phyloP scores from a whole-genome alignment of 2,329 filamentous ascomycete species.

The Beauveria sp. region DNA sequence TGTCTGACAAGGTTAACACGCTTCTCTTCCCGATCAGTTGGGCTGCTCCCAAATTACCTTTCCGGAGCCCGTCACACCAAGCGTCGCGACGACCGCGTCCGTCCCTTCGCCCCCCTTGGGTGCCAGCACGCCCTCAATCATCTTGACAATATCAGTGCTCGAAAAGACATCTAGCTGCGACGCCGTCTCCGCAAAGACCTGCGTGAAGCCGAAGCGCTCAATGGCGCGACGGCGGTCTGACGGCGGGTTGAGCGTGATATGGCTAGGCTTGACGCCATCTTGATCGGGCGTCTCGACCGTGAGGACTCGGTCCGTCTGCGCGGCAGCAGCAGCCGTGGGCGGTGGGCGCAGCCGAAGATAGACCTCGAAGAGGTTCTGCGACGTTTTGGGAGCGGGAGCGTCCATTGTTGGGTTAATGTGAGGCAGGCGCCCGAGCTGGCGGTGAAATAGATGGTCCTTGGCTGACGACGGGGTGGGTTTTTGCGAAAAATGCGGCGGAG shows the following conservation, averaged over 20 bases:
- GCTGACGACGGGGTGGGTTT: too few species aligned
- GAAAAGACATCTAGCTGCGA: conserved; percentile 82
- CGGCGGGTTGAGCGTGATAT: conserved; percentile 72
- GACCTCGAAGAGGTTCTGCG: conserved; percentile 72
- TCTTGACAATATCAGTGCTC: conserved; percentile 62
- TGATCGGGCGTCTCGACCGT: conserved; percentile 57
- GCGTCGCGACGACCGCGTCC: conserved; percentile 81
- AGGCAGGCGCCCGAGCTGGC: not conserved
- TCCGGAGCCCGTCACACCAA: conserved; percentile 91
- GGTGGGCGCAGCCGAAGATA: conserved; percentile 78
- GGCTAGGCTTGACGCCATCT: conserved; percentile 44
- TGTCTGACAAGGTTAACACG: conserved; percentile 48
- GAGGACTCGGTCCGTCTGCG: conserved; percentile 60
- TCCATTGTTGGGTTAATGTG: conserved; percentile 26
- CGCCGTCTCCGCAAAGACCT: conserved; percentile 82
- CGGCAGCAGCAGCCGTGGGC: conserved; percentile 27
- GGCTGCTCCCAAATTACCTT: conserved; percentile 53
- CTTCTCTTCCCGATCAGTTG: not conserved
- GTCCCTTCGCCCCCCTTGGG: conserved; percentile 67
- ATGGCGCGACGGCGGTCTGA: conserved; percentile 81
- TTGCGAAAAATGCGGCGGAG: not conserved
- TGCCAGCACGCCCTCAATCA: conserved; percentile 76
- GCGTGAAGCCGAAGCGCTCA: conserved; percentile 90
- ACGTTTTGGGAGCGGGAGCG: conserved; percentile 23
- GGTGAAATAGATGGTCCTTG: not conserved